Conservation (phyloP, 345 rosid species). For the Brassica juncea region DNA sequence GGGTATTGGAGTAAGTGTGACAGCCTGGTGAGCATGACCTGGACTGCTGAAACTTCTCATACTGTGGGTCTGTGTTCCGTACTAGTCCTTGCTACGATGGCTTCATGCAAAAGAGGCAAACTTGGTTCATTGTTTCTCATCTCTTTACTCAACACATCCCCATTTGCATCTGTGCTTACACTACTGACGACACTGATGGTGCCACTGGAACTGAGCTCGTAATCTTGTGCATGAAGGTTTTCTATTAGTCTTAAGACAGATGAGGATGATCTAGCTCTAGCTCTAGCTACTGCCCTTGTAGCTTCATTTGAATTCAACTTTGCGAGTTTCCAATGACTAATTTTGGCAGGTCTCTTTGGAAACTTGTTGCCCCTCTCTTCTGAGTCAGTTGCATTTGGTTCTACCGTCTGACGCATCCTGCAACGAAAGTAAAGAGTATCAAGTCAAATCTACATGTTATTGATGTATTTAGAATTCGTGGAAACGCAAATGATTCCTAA, state of each 20-base stretch:
- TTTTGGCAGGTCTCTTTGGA: conserved; percentile 66
- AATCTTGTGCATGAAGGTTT: conserved; percentile 52
- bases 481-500: conserved; percentile 60
- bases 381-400: conserved; percentile 79
- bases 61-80: conserved; percentile 76
- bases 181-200: conserved; percentile 81
- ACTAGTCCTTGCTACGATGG: conserved; percentile 87
- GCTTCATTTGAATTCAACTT: conserved; percentile 82
- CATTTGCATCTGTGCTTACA: conserved; percentile 61
- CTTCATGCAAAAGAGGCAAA: conserved; percentile 63
- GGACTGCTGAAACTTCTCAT: conserved; percentile 92
- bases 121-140: conserved; percentile 50
- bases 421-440: conserved; percentile 1
- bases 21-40: conserved; percentile 70
- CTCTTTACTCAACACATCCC: conserved; percentile 56
- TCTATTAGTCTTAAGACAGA: conserved; percentile 78
- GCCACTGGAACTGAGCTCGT: conserved; percentile 79
- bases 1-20: conserved; percentile 58
- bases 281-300: conserved; percentile 86
- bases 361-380: conserved; percentile 63
- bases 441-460: background rate
- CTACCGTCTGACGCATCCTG: conserved; percentile 91
- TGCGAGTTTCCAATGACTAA: conserved; percentile 91
- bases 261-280: conserved; percentile 95
- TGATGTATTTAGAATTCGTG: background rate